phyloP scores from a whole-genome alignment of 768 basidiomycete genomes.

The Lactarius psammicola region DNA sequence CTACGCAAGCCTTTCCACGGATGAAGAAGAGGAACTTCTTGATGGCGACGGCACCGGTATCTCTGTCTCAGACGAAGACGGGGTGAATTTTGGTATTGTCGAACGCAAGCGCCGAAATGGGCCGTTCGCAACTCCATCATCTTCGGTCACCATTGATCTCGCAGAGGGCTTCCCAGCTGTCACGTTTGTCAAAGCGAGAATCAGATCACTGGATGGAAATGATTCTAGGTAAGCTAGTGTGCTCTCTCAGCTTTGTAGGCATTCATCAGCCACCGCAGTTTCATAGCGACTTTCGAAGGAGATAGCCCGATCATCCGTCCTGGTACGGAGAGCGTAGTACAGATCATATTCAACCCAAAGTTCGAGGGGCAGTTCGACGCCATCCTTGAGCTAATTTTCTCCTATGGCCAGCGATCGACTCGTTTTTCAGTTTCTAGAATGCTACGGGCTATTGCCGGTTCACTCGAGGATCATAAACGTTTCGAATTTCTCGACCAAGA shows the following conservation, averaged over 20 bases:
- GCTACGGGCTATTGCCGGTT: constrained; percentile 16
- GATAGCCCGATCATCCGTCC: constrained; percentile 9
- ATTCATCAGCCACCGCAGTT: constrained; percentile 11
- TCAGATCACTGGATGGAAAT: constrained; percentile 5
- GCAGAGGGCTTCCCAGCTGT: constrained; percentile 15
- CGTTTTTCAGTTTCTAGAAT: constrained; percentile 10
- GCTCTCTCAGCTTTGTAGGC: not conserved
- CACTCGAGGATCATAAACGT: constrained; percentile 12
- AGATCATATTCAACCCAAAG: constrained; percentile 15
- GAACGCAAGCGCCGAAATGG: constrained; percentile 37
- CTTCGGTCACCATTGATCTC: constrained; percentile 25
- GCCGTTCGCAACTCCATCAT: constrained; percentile 19
- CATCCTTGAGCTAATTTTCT: constrained; percentile 16
- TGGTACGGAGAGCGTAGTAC: constrained; percentile 11
- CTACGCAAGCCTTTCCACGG: not conserved
- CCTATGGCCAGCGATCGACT: not conserved
- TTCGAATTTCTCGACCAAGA: constrained; percentile 14
- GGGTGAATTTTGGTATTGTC: constrained; percentile 52
- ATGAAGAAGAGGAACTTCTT: constrained; percentile 13
- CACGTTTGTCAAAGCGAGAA: constrained; percentile 20
- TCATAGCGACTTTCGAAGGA: constrained; percentile 12
- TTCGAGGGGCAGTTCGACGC: constrained; percentile 21
- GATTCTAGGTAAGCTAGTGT: constrained; percentile 14
- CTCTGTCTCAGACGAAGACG: constrained; percentile 33
- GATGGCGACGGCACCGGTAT: constrained; percentile 54